These are phyloP conservation scores for Phyllosticta citriasiana DNA, from an alignment of 2,329 filamentous ascomycete genomes.

Conservation along the genomic window DNA sequence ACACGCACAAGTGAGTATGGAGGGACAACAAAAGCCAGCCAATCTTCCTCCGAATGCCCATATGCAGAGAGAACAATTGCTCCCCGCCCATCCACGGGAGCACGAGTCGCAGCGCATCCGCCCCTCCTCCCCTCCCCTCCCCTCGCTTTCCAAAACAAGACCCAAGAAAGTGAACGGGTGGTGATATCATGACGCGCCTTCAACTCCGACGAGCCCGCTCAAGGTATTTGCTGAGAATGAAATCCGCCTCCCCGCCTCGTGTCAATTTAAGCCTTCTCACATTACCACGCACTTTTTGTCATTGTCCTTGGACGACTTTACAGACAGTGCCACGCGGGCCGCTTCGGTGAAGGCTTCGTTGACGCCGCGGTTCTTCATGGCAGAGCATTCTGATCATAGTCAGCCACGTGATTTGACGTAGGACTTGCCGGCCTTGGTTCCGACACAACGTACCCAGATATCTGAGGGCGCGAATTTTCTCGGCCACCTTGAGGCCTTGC, in stretches of 20 bases:
- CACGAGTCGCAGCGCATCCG: background rate
- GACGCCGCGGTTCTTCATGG: constrained; percentile 94
- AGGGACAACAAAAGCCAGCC: background rate
- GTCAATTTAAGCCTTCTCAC: constrained; percentile 15
- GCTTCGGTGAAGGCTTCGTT: constrained; percentile 99
- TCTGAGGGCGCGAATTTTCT: constrained; percentile 81
- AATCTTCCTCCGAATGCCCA: background rate
- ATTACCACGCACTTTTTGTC: constrained; percentile 33
- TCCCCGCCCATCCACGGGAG: background rate
- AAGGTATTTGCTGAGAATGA: constrained; percentile 8
- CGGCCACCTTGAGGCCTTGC: constrained; percentile 80
- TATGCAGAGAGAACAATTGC: background rate
- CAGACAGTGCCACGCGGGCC: constrained; percentile 72
- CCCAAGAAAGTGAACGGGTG: background rate
- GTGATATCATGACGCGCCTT: constrained; percentile 1
- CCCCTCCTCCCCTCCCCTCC: background rate
- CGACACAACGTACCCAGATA: constrained; percentile 57
- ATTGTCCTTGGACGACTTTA: constrained; percentile 42
- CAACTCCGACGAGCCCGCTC: constrained; percentile 5
- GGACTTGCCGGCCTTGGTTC: background rate
- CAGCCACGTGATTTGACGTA: background rate
- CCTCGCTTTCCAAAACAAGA: background rate
- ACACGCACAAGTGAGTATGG: background rate
- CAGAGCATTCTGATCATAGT: constrained; percentile 70
- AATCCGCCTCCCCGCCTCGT: background rate